A percentile compares a stretch with the other conserved stretches of the same genome.
These are phyloP conservation scores for Bryoglossum gracile DNA, from an alignment of 495 filamentous ascomycete genomes.

Conservation along the genomic window DNA sequence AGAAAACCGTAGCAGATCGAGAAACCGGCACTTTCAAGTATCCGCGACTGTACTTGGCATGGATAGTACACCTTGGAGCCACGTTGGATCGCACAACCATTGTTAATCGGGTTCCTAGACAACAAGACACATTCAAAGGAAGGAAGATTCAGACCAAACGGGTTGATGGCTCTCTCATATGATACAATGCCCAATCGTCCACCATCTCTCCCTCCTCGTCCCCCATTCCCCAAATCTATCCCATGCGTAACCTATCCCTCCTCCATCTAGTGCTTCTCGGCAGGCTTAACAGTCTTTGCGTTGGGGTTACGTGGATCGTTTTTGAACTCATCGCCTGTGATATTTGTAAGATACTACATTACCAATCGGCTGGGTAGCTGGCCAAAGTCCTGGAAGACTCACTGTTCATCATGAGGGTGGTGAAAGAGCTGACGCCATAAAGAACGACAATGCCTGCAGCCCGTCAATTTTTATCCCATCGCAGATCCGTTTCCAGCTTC, in stretches of 20 bases:
- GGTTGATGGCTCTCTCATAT: conserved; percentile 9
- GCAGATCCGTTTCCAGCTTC: background rate
- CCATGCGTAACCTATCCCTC: background rate
- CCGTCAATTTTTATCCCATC: conserved; percentile 30
- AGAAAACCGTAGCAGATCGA: no score
- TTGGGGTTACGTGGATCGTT: conserved; percentile 91
- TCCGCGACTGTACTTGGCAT: no score
- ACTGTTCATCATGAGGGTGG: conserved; percentile 65
- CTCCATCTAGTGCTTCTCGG: conserved; percentile 22
- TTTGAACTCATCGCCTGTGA: conserved; percentile 83
- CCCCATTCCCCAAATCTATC: background rate
- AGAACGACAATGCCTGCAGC: conserved; percentile 72
- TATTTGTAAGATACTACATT: conserved; percentile 21
- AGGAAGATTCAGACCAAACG: background rate
- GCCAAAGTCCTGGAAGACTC: conserved; percentile 34
- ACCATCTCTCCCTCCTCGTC: background rate
- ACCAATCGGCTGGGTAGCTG: no score
- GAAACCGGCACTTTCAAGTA: no score
- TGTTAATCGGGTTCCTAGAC: no score
- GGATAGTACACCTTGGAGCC: no score
- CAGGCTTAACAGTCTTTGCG: conserved; percentile 44
- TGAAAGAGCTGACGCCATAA: conserved; percentile 79
- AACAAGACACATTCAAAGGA: no score
- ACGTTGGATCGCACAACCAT: no score
- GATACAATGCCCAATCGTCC: conserved; percentile 5